Evolutionary conservation across 495 filamentous ascomycete genomes (phyloP).

Genomic region (Xylaria bambusicola): DNA sequence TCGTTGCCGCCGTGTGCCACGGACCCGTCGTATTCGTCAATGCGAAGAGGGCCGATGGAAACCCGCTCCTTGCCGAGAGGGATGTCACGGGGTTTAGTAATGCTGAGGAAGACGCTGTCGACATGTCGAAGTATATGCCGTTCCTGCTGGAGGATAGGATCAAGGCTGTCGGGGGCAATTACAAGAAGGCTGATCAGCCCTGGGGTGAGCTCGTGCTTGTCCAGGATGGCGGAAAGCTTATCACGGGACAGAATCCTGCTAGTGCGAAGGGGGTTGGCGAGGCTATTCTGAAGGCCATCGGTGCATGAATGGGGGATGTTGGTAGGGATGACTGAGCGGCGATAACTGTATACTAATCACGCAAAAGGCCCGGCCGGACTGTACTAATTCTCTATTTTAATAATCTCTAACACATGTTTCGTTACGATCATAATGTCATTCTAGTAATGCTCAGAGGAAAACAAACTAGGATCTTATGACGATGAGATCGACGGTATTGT

Average conservation of each 20-base stretch:
- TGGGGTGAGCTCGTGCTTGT: slow-evolving; percentile 65
- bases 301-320: slow-evolving; percentile 9
- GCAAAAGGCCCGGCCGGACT: not conserved
- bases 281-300: slow-evolving; percentile 41
- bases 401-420: not conserved
- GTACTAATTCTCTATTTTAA: not conserved
- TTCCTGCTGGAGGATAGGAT: slow-evolving; percentile 66
- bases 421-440: not conserved
- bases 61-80: slow-evolving; percentile 55
- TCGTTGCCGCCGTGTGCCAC: slow-evolving; percentile 70
- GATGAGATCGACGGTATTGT: not conserved
- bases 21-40: slow-evolving; percentile 64
- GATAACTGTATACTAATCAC: not conserved
- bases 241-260: slow-evolving; percentile 77
- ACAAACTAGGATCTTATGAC: not conserved
- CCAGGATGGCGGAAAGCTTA: slow-evolving; percentile 54
- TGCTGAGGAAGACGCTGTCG: slow-evolving; percentile 60
- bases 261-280: slow-evolving; percentile 62
- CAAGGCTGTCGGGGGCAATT: slow-evolving; percentile 49
- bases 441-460: not conserved
- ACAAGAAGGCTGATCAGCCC: slow-evolving; percentile 58
- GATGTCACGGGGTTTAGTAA: slow-evolving; percentile 70
- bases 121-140: slow-evolving; percentile 56
- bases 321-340: not conserved
- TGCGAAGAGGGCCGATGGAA: slow-evolving; percentile 51